These are phyloP conservation scores for Lecanicillium sp. DNA, from an alignment of 2,329 filamentous ascomycete genomes.

Conservation along the genomic window DNA sequence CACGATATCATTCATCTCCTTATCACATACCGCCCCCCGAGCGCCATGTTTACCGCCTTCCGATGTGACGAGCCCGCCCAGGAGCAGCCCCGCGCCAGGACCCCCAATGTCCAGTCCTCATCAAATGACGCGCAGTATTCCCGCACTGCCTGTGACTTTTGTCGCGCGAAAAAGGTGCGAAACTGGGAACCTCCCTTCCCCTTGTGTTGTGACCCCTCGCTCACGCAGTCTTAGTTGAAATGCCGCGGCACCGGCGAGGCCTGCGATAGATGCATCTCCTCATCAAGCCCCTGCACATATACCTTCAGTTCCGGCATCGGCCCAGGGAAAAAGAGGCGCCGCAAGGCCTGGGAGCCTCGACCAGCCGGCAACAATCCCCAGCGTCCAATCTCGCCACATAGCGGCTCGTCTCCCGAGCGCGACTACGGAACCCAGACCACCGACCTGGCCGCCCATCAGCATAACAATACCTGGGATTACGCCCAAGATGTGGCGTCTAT, in stretches of 20 bases:
- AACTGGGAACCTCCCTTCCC: background rate
- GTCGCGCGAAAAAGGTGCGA: slow-evolving; percentile 5
- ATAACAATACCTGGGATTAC: background rate
- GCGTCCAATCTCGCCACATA: background rate
- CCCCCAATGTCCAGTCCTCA: background rate
- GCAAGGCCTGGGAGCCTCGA: background rate
- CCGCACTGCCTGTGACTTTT: slow-evolving; percentile 9
- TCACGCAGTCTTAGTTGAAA: slow-evolving; percentile 8
- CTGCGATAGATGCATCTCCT: slow-evolving; percentile 3
- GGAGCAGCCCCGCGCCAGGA: background rate
- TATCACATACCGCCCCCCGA: no score
- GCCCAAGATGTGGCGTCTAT: background rate
- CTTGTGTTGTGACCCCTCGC: background rate
- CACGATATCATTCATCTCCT: no score
- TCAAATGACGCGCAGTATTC: background rate
- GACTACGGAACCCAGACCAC: background rate
- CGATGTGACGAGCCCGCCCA: background rate
- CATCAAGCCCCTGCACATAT: slow-evolving; percentile 2
- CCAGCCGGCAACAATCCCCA: background rate
- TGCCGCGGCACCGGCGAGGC: background rate
- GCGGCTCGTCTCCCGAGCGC: background rate
- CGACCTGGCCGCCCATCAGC: no score
- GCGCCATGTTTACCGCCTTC: slow-evolving; percentile 8
- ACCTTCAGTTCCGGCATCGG: slow-evolving; percentile 8
- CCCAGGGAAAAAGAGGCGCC: slow-evolving; percentile 7